Percentiles rank a stretch among this genome's conserved stretches.
These are phyloP conservation scores for Candida pseudoglaebosa DNA, from an alignment of 805 yeast genomes.

Conservation along the genomic window DNA sequence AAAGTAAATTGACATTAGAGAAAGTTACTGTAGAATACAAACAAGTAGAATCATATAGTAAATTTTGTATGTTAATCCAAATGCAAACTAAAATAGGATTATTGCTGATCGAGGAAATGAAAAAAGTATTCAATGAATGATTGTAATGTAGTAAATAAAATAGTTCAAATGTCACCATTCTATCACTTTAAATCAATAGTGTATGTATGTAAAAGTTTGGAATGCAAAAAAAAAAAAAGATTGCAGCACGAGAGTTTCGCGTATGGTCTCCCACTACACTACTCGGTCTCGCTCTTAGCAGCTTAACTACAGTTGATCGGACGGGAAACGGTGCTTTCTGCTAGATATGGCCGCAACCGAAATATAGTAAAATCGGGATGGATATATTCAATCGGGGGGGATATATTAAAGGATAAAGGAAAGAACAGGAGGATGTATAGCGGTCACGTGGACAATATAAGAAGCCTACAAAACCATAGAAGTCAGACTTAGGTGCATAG, in stretches of 20 bases:
- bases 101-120: no score
- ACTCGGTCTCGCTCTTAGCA: constrained; percentile 57
- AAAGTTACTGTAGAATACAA: no score
- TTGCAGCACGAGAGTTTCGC: constrained; percentile 56
- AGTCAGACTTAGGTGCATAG: neutral
- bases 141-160: no score
- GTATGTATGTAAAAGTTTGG: no score
- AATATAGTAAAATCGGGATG: constrained; percentile 5
- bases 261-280: constrained; percentile 56
- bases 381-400: constrained; percentile 1
- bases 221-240: constrained; percentile 29
- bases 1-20: no score
- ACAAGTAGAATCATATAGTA: no score
- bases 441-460: neutral
- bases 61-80: no score
- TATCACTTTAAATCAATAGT: no score
- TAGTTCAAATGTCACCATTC: no score
- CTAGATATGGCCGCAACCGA: constrained; percentile 59
- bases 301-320: constrained; percentile 59
- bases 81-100: no score
- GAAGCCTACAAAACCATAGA: neutral
- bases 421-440: neutral
- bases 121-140: no score
- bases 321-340: constrained; percentile 60
- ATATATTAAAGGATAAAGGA: neutral